These are phyloP conservation scores for Leishmania mexicana DNA, from an alignment of 208 protist species.

Conservation along the genomic window DNA sequence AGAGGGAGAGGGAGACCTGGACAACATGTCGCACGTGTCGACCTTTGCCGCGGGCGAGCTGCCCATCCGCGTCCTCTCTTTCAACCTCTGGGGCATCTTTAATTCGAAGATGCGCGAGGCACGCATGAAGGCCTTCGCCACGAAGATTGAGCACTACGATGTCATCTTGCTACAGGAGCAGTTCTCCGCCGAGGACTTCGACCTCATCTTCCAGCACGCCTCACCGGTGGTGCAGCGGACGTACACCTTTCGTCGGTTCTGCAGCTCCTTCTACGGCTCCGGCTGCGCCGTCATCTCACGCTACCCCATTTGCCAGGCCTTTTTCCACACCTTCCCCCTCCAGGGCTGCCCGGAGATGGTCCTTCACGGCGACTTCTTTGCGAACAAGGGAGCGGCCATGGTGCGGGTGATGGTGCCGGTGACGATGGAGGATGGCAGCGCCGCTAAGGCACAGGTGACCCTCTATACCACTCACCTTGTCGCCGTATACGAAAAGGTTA, in stretches of 20 bases:
- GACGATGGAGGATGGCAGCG: slow-evolving; percentile 14
- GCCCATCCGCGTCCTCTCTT: slow-evolving; percentile 73
- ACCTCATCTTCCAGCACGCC: slow-evolving; percentile 50
- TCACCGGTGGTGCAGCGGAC: slow-evolving; percentile 44
- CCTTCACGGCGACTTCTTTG: slow-evolving; percentile 89
- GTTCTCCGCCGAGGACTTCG: slow-evolving; percentile 78
- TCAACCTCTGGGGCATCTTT: slow-evolving; percentile 93
- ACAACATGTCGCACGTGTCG: background rate
- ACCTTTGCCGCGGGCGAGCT: slow-evolving; percentile 8
- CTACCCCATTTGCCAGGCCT: slow-evolving; percentile 72
- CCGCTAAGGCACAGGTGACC: slow-evolving; percentile 41
- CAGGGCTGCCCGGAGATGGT: slow-evolving; percentile 87
- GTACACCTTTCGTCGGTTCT: slow-evolving; percentile 78
- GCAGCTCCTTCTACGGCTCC: slow-evolving; percentile 85
- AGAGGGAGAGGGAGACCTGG: background rate
- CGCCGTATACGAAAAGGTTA: slow-evolving; percentile 75
- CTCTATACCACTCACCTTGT: slow-evolving; percentile 88
- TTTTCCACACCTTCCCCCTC: slow-evolving; percentile 83
- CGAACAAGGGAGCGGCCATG: slow-evolving; percentile 85
- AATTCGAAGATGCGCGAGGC: slow-evolving; percentile 78
- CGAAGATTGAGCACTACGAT: slow-evolving; percentile 83
- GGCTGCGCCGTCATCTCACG: slow-evolving; percentile 85
- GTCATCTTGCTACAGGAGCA: slow-evolving; percentile 87
- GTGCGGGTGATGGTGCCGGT: slow-evolving; percentile 70
- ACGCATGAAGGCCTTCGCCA: slow-evolving; percentile 79